phyloP scores from a whole-genome alignment of 2,329 filamentous ascomycete genomes.

The Aspergillus sp. region DNA sequence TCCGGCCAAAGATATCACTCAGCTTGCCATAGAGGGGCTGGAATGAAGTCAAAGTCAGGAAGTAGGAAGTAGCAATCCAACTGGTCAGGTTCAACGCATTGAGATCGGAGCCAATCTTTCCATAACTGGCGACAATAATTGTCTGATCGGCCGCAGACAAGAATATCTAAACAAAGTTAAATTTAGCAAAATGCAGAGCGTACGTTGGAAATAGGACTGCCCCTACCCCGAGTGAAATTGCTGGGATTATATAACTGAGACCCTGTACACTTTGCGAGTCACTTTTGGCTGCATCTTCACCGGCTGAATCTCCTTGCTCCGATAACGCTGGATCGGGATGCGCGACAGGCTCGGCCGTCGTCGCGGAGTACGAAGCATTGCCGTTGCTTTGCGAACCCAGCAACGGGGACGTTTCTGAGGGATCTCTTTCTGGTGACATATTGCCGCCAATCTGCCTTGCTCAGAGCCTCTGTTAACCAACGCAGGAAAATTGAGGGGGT shows the following conservation, averaged over 20 bases:
- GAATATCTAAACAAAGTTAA: slow-evolving; percentile 58
- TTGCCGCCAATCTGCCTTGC: neutral
- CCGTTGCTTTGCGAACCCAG: slow-evolving; percentile 35
- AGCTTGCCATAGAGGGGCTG: slow-evolving; percentile 66
- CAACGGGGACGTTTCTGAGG: slow-evolving; percentile 48
- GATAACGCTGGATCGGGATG: slow-evolving; percentile 6
- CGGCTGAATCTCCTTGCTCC: slow-evolving; percentile 15
- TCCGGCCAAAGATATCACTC: slow-evolving; percentile 61
- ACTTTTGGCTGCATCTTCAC: slow-evolving; percentile 21
- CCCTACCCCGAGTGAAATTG: slow-evolving; percentile 61
- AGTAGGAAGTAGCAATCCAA: slow-evolving; percentile 72
- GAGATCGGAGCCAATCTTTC: slow-evolving; percentile 72
- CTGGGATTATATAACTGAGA: slow-evolving; percentile 60
- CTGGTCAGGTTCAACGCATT: slow-evolving; percentile 71
- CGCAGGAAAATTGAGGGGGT: neutral
- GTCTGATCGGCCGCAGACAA: slow-evolving; percentile 74
- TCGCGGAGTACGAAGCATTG: slow-evolving; percentile 17
- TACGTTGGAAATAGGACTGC: slow-evolving; percentile 1
- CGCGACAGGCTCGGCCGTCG: slow-evolving; percentile 25
- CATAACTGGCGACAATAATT: slow-evolving; percentile 74
- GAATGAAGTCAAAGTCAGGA: slow-evolving; percentile 71
- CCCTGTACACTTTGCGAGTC: slow-evolving; percentile 50
- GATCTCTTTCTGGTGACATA: slow-evolving; percentile 25
- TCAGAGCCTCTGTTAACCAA: slow-evolving; percentile 4
- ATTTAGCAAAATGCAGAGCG: neutral